Conservation (phyloP, 805 yeast genomes). For the Wickerhamiella slavikovae region DNA sequence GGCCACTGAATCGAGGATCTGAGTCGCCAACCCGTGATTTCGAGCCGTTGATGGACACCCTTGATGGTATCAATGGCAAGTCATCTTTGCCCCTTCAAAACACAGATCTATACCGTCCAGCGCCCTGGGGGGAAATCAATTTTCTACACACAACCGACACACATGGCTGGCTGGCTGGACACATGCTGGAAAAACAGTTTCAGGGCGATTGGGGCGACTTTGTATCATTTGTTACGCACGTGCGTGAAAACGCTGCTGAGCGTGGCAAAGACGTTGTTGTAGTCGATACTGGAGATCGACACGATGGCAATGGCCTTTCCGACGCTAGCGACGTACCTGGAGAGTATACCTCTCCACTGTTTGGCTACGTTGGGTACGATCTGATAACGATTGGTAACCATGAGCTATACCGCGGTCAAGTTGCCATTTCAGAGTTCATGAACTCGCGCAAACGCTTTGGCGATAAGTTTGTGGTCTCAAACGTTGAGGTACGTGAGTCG, state of each 20-base stretch:
- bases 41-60: too few species aligned
- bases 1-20: too few species aligned
- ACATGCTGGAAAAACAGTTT: conserved; percentile 38
- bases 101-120: too few species aligned
- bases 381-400: conserved; percentile 75
- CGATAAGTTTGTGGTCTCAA: conserved; percentile 34
- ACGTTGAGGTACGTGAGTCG: conserved; percentile 17
- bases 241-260: conserved; percentile 25
- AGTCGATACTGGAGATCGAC: conserved; percentile 79
- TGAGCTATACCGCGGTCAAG: conserved; percentile 53
- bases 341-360: conserved; percentile 32
- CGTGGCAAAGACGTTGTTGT: conserved; percentile 40
- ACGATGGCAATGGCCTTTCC: conserved; percentile 71
- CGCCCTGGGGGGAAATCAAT: conserved; percentile 54
- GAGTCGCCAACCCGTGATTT: too few species aligned
- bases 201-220: conserved; percentile 87
- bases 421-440: conserved; percentile 37
- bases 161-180: conserved; percentile 91
- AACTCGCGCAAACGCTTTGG: conserved; percentile 30
- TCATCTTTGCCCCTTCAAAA: too few species aligned
- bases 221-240: conserved; percentile 36
- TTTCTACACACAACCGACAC: conserved; percentile 92
- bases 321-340: conserved; percentile 65
- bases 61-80: too few species aligned
- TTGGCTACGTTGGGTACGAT: conserved; percentile 45